phyloP scores from a whole-genome alignment of 345 rosid genomes.

The Rhodomyrtus tomentosa region DNA sequence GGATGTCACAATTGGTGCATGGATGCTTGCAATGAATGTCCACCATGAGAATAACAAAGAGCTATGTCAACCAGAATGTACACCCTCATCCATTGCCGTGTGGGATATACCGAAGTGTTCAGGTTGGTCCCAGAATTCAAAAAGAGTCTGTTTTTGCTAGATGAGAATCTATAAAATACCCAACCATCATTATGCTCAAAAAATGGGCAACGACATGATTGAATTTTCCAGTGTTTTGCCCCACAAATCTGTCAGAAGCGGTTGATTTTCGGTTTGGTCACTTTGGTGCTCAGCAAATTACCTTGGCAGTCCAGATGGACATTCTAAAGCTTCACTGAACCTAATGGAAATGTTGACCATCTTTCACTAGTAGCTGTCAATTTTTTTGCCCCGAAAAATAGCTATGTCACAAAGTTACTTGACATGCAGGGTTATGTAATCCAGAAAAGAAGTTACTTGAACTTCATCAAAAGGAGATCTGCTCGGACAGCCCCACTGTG shows the following conservation, averaged over 20 bases:
- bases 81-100: constrained; percentile 58
- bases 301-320: neutral
- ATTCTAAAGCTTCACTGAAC: neutral
- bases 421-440: constrained; percentile 55
- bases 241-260: neutral
- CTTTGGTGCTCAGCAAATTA: neutral
- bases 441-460: constrained; percentile 67
- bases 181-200: neutral
- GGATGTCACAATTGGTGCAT: constrained; percentile 91
- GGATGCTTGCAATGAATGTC: constrained; percentile 99
- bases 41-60: constrained; percentile 64
- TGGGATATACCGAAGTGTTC: constrained; percentile 97
- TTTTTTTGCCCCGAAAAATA: neutral
- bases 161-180: neutral
- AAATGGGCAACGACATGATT: neutral
- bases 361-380: neutral
- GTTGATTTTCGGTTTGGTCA: neutral
- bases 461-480: constrained; percentile 62
- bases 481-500: constrained; percentile 65
- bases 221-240: neutral
- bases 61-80: constrained; percentile 64
- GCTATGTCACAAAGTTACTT: neutral
- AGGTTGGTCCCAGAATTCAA: constrained; percentile 32
- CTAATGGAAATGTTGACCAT: neutral
- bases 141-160: neutral